phyloP scores from a whole-genome alignment of 164 flowering plant genomes.

The Echeveria elegans region DNA sequence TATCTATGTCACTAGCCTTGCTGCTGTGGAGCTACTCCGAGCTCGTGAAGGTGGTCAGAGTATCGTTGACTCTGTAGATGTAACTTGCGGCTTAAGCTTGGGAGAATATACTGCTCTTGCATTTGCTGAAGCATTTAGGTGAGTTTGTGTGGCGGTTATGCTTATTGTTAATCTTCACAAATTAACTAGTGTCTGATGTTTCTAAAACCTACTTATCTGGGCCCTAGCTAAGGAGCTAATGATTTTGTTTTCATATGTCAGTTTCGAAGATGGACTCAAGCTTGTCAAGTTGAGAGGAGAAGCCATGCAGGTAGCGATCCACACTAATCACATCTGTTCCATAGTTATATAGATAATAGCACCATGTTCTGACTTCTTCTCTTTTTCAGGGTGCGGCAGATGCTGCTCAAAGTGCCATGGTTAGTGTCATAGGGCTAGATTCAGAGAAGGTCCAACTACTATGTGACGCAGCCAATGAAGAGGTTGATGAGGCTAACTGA shows the following conservation, averaged over 20 bases:
- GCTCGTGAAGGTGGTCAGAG: constrained; percentile 92
- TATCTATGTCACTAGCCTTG: constrained; percentile 93
- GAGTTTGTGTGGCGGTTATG: background rate
- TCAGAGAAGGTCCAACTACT: constrained; percentile 82
- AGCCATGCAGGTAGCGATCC: constrained; percentile 83
- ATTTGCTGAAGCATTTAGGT: constrained; percentile 99
- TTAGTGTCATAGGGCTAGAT: constrained; percentile 87
- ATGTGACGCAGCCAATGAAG: constrained; percentile 95
- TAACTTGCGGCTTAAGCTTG: constrained; percentile 96
- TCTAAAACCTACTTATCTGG: too few species aligned
- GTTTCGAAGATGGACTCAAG: constrained; percentile 98
- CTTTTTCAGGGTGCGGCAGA: constrained; percentile 79
- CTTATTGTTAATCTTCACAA: too few species aligned
- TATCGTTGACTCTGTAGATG: constrained; percentile 91
- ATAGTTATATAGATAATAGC: background rate
- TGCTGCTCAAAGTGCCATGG: constrained; percentile 96
- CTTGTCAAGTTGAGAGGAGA: constrained; percentile 95
- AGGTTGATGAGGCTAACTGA: constrained; percentile 70
- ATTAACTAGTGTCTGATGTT: background rate
- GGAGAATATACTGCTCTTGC: constrained; percentile 99
- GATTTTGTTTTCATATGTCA: constrained; percentile 17
- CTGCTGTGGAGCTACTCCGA: constrained; percentile 88
- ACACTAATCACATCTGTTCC: background rate
- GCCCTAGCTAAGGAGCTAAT: too few species aligned
- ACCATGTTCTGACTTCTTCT: background rate